Conservation (phyloP, 768 basidiomycete genomes). For the Galerina marginata region DNA sequence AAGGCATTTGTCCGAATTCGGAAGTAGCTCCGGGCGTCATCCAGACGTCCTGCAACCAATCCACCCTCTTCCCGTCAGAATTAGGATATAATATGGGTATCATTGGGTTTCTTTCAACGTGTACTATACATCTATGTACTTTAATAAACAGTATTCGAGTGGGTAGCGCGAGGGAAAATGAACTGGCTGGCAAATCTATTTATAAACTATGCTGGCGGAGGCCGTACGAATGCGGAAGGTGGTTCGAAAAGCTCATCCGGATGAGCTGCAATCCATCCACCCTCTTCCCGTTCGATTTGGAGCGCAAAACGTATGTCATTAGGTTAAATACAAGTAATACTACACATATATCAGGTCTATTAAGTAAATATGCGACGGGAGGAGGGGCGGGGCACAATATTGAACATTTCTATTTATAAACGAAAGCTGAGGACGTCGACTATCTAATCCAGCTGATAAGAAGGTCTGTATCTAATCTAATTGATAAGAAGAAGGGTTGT, state of each 20-base stretch:
- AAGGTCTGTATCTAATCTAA: no score
- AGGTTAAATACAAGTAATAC: no score
- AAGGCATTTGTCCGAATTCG: background rate
- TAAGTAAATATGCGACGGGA: no score
- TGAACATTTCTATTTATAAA: no score
- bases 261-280: background rate
- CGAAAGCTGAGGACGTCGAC: no score
- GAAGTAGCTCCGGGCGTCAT: background rate
- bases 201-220: background rate
- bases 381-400: no score
- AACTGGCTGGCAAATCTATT: background rate
- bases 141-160: background rate
- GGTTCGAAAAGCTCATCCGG: background rate
- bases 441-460: no score
- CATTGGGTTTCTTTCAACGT: background rate
- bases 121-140: background rate
- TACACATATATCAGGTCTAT: no score
- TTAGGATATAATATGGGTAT: background rate
- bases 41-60: background rate
- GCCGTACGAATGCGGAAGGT: background rate
- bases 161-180: background rate
- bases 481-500: no score
- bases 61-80: background rate
- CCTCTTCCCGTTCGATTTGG: background rate
- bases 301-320: no score